Base-by-base conservation (phyloP, 2,329 filamentous ascomycete genomes). In the Penicillium rolfsii region DNA sequence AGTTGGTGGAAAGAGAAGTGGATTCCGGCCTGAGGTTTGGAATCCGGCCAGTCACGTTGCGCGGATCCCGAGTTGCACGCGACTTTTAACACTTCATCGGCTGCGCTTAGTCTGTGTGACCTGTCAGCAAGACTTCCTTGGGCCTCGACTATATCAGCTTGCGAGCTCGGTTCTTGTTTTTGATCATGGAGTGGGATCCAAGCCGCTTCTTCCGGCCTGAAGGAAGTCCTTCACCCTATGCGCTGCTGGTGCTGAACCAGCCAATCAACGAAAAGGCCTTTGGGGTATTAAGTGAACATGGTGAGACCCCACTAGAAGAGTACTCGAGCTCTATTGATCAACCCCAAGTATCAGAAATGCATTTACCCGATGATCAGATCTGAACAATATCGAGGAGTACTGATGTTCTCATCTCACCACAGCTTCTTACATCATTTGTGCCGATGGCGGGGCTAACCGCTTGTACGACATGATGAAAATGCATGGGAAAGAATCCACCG, bases 381-480 rank as follows among this genome's bases (percentile, higher is more conserved):
- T 33, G 33, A 43, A 45, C n/a, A 19, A 5, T 22, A 22, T 22
- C 9, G 16, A 7, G 9, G 8, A 30, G 11, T 14, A 6, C 38
- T 54, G 5, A 54, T 11, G 8, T 26, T 30, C 16, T n/a, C 14
- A 35, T 36, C 16, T 36, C 28, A 35, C 16, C 38, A 59, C 67
- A 91, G 89, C 90, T 55, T 80, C 79, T 24, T 84, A 88, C 63
- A 85, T 85, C 26, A 83, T 98, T 56, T 96, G 93, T 60, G 95
- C 93, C 30, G 95, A 99, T 79, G 95, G 93, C 58, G 95, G 93
- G 26, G 93, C 93, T 49, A 96, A 98, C 72, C 84, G 87, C 40
- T 83, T 97, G 22, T 82, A 84, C 65, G 76, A 86, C 65, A 79
- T 82, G 65, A 77, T 82, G 65, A 71, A 69, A 64, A 63, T 54